Percentiles rank a stretch among this genome's conserved stretches.
phyloP scores from a whole-genome alignment of 2,329 filamentous ascomycete genomes.

The Penicillium oxalicum region DNA sequence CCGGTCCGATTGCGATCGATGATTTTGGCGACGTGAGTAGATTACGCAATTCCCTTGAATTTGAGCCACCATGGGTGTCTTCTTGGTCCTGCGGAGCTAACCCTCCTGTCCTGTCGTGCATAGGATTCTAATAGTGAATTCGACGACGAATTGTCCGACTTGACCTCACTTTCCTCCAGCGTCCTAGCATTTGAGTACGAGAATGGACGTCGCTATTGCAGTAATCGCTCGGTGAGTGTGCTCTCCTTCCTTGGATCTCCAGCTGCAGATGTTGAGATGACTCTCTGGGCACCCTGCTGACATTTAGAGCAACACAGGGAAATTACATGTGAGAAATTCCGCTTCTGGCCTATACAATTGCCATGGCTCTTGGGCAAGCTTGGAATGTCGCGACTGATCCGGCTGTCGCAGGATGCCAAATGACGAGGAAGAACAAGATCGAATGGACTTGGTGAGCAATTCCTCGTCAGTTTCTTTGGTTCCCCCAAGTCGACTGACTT shows the following conservation, averaged over 20 bases:
- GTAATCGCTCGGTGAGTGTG: constrained; percentile 21
- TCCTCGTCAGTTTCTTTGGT: not conserved
- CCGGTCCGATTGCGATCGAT: constrained; percentile 11
- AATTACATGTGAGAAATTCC: constrained; percentile 11
- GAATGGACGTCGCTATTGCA: constrained; percentile 37
- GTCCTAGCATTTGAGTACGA: constrained; percentile 34
- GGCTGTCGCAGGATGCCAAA: constrained; percentile 24
- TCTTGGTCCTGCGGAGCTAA: not conserved
- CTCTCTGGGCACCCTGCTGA: not conserved
- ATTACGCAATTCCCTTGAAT: not conserved
- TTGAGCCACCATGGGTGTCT: not conserved
- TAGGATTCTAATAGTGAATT: constrained; percentile 11
- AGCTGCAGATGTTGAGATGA: not conserved
- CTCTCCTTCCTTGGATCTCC: not conserved
- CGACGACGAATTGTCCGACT: constrained; percentile 10
- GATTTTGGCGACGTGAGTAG: constrained; percentile 11
- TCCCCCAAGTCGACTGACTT: not conserved
- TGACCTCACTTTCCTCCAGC: constrained; percentile 21
- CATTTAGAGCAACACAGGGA: constrained; percentile 4
- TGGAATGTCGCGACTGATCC: no score
- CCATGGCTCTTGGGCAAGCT: no score
- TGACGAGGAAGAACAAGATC: constrained; percentile 30
- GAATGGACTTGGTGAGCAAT: constrained; percentile 22
- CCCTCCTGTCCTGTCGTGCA: not conserved
- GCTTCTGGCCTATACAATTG: not conserved